phyloP scores from a whole-genome alignment of 441 rosid species.

The Biscutella laevigata region DNA sequence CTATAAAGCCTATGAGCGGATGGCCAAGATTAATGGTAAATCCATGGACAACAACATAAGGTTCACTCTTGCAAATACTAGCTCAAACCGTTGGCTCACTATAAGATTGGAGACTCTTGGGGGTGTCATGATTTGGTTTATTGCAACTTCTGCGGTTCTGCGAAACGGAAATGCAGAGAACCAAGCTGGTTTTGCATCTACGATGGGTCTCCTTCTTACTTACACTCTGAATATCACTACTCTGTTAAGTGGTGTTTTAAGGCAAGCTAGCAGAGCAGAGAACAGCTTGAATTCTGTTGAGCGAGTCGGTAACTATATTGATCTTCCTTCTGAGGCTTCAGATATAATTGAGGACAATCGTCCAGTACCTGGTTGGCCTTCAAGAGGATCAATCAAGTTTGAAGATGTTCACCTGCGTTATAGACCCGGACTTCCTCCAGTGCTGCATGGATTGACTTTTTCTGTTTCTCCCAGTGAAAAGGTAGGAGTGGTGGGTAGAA shows the following conservation, averaged over 20 bases:
- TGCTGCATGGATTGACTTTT: conserved; percentile 73
- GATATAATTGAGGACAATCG: conserved; percentile 48
- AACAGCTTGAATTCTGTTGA: conserved; percentile 92
- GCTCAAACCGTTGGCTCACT: conserved; percentile 84
- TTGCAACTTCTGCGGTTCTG: conserved; percentile 80
- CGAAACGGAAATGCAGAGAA: conserved; percentile 60
- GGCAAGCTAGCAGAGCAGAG: conserved; percentile 87
- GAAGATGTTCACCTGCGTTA: conserved; percentile 76
- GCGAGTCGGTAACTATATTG: conserved; percentile 78
- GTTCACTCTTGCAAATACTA: conserved; percentile 69
- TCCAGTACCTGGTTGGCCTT: conserved; percentile 79
- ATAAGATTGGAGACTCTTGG: conserved; percentile 82
- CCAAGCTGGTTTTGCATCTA: conserved; percentile 63
- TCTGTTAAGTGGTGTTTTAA: conserved; percentile 66
- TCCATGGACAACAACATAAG: conserved; percentile 89
- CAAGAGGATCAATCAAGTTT: conserved; percentile 61
- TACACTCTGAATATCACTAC: conserved; percentile 76
- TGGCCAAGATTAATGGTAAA: conserved; percentile 69
- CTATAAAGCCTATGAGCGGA: conserved; percentile 78
- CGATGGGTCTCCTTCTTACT: conserved; percentile 91
- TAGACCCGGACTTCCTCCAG: conserved; percentile 89
- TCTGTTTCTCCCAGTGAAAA: conserved; percentile 66
- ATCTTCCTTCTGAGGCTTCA: conserved; percentile 81
- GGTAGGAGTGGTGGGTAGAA: conserved; percentile 93
- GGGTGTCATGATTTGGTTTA: conserved; percentile 91